A percentile compares a stretch with the other conserved stretches of the same genome.
Conservation (phyloP, 352 stramenopile species). For the Thalassiosira livingstoniorum region DNA sequence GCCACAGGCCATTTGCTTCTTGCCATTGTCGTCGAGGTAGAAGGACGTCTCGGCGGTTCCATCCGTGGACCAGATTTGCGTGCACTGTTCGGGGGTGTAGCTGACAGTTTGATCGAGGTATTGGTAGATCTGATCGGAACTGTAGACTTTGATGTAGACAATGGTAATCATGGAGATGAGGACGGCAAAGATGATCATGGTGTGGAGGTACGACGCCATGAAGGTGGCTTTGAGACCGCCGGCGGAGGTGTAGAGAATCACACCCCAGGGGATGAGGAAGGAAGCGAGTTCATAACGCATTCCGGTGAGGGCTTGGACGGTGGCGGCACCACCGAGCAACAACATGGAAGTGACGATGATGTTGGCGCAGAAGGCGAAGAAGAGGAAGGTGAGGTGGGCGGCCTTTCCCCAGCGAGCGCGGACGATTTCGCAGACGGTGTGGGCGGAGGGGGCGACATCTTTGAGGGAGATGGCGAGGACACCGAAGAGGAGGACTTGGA, state of each 20-base stretch:
- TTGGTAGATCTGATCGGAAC: slow-evolving; percentile 81
- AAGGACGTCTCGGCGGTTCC: slow-evolving; percentile 62
- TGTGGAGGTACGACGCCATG: slow-evolving; percentile 87
- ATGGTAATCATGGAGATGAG: slow-evolving; percentile 87
- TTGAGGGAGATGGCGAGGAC: slow-evolving; percentile 89
- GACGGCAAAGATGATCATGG: slow-evolving; percentile 85
- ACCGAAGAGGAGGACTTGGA: slow-evolving; percentile 89
- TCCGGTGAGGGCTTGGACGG: slow-evolving; percentile 87
- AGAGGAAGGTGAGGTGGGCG: slow-evolving; percentile 87
- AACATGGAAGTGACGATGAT: slow-evolving; percentile 90
- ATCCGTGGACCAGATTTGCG: slow-evolving; percentile 68
- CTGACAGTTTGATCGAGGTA: slow-evolving; percentile 75
- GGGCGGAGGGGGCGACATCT: slow-evolving; percentile 84
- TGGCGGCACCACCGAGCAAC: slow-evolving; percentile 87
- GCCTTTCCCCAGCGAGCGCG: slow-evolving; percentile 85
- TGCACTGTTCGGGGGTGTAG: slow-evolving; percentile 75
- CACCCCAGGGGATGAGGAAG: slow-evolving; percentile 88
- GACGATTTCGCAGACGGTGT: slow-evolving; percentile 89
- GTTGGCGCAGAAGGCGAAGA: slow-evolving; percentile 86
- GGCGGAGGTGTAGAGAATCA: slow-evolving; percentile 87
- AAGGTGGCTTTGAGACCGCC: slow-evolving; percentile 88
- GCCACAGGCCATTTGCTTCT: slow-evolving; percentile 80
- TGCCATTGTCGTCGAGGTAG: slow-evolving; percentile 54
- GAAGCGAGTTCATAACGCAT: slow-evolving; percentile 83
- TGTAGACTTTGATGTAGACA: slow-evolving; percentile 87